Conservation (phyloP, 495 filamentous ascomycete species). For the Talaromyces ruber region DNA sequence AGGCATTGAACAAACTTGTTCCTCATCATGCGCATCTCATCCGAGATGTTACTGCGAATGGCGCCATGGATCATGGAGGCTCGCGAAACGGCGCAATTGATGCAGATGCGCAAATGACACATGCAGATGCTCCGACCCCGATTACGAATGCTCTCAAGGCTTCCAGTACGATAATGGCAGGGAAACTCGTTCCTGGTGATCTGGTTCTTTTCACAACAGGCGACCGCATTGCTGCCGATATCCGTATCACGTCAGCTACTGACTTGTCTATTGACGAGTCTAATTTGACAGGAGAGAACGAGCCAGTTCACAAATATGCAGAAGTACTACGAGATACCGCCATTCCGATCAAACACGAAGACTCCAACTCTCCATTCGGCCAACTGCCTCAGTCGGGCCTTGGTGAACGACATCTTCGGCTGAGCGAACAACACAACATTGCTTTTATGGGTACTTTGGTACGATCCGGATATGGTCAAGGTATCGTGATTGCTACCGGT, state of each 20-base stretch:
- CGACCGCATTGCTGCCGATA: conserved; percentile 92
- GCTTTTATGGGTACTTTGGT: conserved; percentile 98
- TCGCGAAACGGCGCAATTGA: conserved; percentile 4
- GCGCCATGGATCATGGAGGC: conserved; percentile 35
- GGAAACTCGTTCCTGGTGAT: conserved; percentile 84
- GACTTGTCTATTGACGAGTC: conserved; percentile 93
- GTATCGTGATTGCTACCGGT: conserved; percentile 90
- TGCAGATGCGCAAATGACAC: background rate
- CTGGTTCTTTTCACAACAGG: conserved; percentile 89
- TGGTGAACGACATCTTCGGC: conserved; percentile 53
- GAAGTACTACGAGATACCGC: conserved; percentile 40
- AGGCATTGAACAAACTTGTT: conserved; percentile 86
- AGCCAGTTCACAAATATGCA: conserved; percentile 71
- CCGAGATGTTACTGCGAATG: conserved; percentile 41
- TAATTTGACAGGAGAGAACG: conserved; percentile 94
- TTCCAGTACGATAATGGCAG: conserved; percentile 75
- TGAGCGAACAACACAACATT: conserved; percentile 70
- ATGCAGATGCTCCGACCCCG: conserved; percentile 26
- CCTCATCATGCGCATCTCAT: conserved; percentile 92
- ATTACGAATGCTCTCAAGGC: conserved; percentile 55
- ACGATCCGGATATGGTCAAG: conserved; percentile 90
- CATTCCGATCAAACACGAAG: conserved; percentile 11
- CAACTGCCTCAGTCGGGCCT: conserved; percentile 52
- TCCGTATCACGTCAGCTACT: conserved; percentile 81
- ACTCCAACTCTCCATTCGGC: conserved; percentile 46